Evolutionary conservation across 257 asterid species (phyloP), one percentile per base, ranked within the genome.

Genomic region (Fraxinus excelsior): DNA sequence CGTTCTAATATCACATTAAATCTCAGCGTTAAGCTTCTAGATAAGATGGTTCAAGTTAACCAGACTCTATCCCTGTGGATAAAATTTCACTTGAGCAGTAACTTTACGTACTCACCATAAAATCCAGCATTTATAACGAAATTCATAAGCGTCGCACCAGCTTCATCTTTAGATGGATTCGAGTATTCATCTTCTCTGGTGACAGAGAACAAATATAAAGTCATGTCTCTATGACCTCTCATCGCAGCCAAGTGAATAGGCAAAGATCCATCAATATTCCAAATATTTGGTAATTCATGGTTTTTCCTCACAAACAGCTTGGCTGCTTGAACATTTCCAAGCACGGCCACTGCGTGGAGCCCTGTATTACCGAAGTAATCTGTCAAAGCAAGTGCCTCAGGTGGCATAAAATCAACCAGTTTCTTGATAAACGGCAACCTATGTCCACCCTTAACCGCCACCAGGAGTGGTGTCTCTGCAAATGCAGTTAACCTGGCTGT

Each of bases 311-410:
- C 80, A 3, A 80, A 70, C 14, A 80, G 67, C 80, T 64, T 65
- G 40, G 82, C 80, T 7, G 80, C 80, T 34, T 14, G 64, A 74
- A 44, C 35, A 74, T 80, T 56, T 10, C 83, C 83, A 9, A 74
- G 84, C 42, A 62, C 78, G 6, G 84, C 81, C 74, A 73, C 84
- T 16, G 81, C 81, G 67, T 81, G 84, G 9, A 81, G 81, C 44
- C 78, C 84, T 10, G 84, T 76, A 73, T 66, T 80, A 69, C 80
- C 80, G 35, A 70, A 80, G 70, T 70, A 80, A 51, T 80, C 84
- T 26, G 77, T 70, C 32, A 80, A 67, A 42, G 68, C 80, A 14
- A 80, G 66, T 1, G 78, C 78, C 78, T 81, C 84, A 23, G 64
- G 75, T 66, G 26, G 78, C 84, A 81, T 81, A 18, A 76, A 46